Percentiles rank a stretch among this genome's conserved stretches.
These are phyloP conservation scores for Gymnopus androsaceus DNA, from an alignment of 1,284 basidiomycete species.

Conservation along the genomic window DNA sequence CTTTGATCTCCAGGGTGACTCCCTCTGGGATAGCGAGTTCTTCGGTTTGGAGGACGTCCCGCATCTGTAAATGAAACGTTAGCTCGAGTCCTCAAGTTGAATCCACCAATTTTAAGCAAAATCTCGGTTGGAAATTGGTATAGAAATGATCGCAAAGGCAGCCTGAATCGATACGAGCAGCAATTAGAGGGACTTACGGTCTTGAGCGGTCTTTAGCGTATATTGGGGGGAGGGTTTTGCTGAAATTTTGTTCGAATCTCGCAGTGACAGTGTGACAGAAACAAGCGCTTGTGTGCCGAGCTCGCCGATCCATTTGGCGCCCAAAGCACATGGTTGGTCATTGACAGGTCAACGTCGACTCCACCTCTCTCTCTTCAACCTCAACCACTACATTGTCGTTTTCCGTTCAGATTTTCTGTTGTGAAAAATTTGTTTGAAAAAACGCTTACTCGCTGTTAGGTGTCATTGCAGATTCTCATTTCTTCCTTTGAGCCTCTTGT, in stretches of 20 bases:
- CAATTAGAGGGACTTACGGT: background rate
- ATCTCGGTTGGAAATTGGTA: background rate
- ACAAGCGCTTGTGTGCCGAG: no score
- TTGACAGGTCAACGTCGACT: no score
- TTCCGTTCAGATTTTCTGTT: constrained; percentile 2
- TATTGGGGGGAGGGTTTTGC: background rate
- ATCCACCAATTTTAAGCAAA: constrained; percentile 28
- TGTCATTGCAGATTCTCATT: constrained; percentile 1
- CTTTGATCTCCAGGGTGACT: constrained; percentile 84
- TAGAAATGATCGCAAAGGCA: background rate
- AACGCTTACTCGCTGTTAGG: constrained; percentile 7
- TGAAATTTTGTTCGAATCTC: no score
- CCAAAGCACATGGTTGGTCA: no score
- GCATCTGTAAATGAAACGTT: constrained; percentile 60
- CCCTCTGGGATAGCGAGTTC: constrained; percentile 88
- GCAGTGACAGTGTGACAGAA: no score
- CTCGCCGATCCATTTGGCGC: no score
- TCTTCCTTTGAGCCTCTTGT: constrained; percentile 10
- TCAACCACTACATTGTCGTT: constrained; percentile 8
- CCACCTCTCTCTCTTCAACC: constrained; percentile 12
- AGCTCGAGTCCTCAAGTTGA: constrained; percentile 23
- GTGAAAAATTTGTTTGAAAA: constrained; percentile 6
- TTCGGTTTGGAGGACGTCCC: constrained; percentile 92
- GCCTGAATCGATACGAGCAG: constrained; percentile 1
- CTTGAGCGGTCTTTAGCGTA: no score